Evolutionary conservation across 2,329 filamentous ascomycete species (phyloP), one percentile per base, ranked within the genome.

Genomic region (Tolypocladium inflatum): DNA sequence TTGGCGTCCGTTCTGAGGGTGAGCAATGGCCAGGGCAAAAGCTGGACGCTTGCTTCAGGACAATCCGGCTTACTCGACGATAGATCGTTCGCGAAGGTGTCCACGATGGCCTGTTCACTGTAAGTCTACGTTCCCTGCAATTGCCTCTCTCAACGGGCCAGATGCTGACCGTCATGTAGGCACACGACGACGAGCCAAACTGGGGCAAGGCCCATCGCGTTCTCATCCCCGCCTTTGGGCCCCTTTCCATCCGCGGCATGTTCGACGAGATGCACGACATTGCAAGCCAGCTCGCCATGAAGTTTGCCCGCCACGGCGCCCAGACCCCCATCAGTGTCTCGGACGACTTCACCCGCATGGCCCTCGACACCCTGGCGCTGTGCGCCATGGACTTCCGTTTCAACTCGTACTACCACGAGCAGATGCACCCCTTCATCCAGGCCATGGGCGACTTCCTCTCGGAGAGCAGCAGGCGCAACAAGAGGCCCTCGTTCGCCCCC

Each of bases 331-430:
- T 91, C 59, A 73, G 78, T 51, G 81, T 82, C 0, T 79, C 82
- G 0, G 84, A 87, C 21, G 86, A 90, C 68, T 89, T 89, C 61
- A 89, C 87, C 2, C 80, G 87, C n/a, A 73, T 91, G 38, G 84
- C 88, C 0, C 78, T 91, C 2, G 88, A 91, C 67, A 88, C 87
- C 0, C 78, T 91, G 10, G 86, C 85, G 1, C 77, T 91, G 3
- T 88, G 86, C 68, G 76, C 83, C n/a, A 87, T 89, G 83, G 81
- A 82, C 42, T 87, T 79, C 59, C 83, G 88, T 21, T 91, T 91
- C 77, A 91, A 91, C 71, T 86, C 82, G 1, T 90, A 86, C 70
- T 91, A 91, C 66, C 77, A 78, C 35, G 81, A 88, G 17, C 76
- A 83, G 10, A 74, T 87, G 68, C 88, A 91, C 63, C 87, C 87